These are phyloP conservation scores for Pythium sukuiense DNA, from an alignment of 352 stramenopile species.

Conservation along the genomic window DNA sequence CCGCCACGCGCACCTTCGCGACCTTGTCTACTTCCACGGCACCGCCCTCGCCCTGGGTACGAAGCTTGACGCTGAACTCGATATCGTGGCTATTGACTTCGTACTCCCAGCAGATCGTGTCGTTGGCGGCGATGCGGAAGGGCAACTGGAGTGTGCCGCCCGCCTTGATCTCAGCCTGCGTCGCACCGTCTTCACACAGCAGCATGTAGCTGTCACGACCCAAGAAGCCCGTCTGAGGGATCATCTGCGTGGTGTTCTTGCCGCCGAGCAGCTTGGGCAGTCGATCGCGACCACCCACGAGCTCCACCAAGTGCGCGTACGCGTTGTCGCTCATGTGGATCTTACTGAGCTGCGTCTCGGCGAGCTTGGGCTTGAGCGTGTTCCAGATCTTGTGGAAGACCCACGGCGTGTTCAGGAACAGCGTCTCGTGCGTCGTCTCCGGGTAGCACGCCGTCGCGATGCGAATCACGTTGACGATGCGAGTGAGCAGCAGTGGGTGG, in stretches of 20 bases:
- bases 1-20: constrained; percentile 37
- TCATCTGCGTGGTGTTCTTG: constrained; percentile 46
- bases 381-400: constrained; percentile 77
- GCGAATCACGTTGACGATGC: constrained; percentile 38
- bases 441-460: constrained; percentile 69
- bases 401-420: constrained; percentile 67
- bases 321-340: constrained; percentile 57
- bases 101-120: constrained; percentile 81
- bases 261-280: constrained; percentile 60
- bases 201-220: constrained; percentile 60
- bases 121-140: constrained; percentile 67
- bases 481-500: constrained; percentile 51
- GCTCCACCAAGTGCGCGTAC: constrained; percentile 43
- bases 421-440: constrained; percentile 51
- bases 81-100: constrained; percentile 64
- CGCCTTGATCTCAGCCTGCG: constrained; percentile 63
- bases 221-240: constrained; percentile 67
- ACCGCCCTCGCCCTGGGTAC: constrained; percentile 67
- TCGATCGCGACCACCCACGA: constrained; percentile 49
- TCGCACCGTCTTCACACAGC: constrained; percentile 70
- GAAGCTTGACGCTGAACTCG: constrained; percentile 68
- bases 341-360: constrained; percentile 66
- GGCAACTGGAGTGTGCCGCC: constrained; percentile 60
- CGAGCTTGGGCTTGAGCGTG: constrained; percentile 50
- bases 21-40: constrained; percentile 63